Evolutionary conservation across 345 rosid genomes (phyloP).

Genomic region (Linum trigynum): DNA sequence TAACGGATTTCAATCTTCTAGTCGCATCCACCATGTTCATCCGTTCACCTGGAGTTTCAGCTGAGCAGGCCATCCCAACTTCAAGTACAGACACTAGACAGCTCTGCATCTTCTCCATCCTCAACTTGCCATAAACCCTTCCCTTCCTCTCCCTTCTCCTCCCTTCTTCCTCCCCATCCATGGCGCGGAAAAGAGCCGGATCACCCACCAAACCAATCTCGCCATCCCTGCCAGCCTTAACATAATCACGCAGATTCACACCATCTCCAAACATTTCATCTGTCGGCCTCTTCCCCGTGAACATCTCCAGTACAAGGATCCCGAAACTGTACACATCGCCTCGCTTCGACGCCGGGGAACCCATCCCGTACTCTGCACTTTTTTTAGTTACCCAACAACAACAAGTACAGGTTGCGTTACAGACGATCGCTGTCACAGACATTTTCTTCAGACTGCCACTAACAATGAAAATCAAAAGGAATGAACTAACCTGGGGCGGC

Average conservation of each 20-base stretch:
- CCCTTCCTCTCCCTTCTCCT: background rate
- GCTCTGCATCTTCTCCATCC: background rate
- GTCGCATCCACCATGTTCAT: background rate
- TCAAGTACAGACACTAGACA: background rate
- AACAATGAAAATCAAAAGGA: background rate
- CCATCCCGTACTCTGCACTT: conserved; percentile 10
- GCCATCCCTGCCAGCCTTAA: background rate
- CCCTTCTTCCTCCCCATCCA: too few species aligned
- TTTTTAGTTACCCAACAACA: background rate
- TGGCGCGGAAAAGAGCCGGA: background rate
- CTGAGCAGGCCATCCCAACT: background rate
- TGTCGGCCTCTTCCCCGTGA: conserved; percentile 15
- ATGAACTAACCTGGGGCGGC: conserved; percentile 10
- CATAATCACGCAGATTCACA: background rate
- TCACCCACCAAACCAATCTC: background rate
- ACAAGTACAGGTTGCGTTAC: too few species aligned
- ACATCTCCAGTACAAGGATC: conserved; percentile 10
- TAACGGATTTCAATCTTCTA: background rate
- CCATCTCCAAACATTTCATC: background rate
- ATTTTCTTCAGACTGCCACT: too few species aligned
- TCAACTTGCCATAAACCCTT: background rate
- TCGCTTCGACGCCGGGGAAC: background rate
- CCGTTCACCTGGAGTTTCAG: background rate
- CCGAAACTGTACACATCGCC: conserved; percentile 14
- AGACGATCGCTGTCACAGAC: too few species aligned